Percentiles rank a stretch among this genome's conserved stretches.
These are phyloP conservation scores for Kuraishia cidri DNA, from an alignment of 805 yeast genomes.

Conservation along the genomic window DNA sequence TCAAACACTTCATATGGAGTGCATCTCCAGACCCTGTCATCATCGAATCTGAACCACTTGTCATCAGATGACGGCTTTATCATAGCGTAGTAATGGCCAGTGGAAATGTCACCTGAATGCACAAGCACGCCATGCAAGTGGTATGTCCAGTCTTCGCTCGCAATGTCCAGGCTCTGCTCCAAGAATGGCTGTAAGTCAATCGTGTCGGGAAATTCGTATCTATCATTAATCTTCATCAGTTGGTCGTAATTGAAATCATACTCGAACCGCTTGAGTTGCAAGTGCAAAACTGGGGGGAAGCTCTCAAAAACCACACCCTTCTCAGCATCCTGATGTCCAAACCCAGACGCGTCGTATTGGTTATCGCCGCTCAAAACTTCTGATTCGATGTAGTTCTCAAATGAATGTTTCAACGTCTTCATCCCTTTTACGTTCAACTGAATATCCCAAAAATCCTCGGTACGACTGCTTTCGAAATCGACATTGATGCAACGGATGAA, in stretches of 20 bases:
- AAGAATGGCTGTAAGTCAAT: slow-evolving; percentile 77
- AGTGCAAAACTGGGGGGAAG: slow-evolving; percentile 88
- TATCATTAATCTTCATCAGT: slow-evolving; percentile 85
- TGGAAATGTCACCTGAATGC: slow-evolving; percentile 91
- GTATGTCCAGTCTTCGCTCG: slow-evolving; percentile 62
- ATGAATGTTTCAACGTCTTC: slow-evolving; percentile 63
- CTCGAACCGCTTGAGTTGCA: slow-evolving; percentile 91
- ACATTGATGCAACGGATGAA: slow-evolving; percentile 89
- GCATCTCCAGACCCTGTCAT: slow-evolving; percentile 87
- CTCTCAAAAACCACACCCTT: slow-evolving; percentile 90
- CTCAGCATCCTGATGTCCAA: slow-evolving; percentile 90
- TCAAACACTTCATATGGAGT: slow-evolving; percentile 81
- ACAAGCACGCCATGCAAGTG: slow-evolving; percentile 89
- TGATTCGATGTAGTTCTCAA: slow-evolving; percentile 77
- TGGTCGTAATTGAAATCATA: slow-evolving; percentile 86
- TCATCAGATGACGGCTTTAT: slow-evolving; percentile 67
- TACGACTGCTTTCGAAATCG: slow-evolving; percentile 84
- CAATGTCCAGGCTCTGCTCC: slow-evolving; percentile 41
- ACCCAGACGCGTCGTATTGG: slow-evolving; percentile 85
- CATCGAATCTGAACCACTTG: slow-evolving; percentile 90
- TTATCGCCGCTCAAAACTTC: slow-evolving; percentile 93
- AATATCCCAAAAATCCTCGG: slow-evolving; percentile 97
- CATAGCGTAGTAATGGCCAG: slow-evolving; percentile 95
- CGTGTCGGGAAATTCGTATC: slow-evolving; percentile 78
- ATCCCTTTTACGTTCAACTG: slow-evolving; percentile 89